A percentile compares a stretch with the other conserved stretches of the same genome.
phyloP scores from a whole-genome alignment of 2,329 filamentous ascomycete species.

The Xylaria sp. region DNA sequence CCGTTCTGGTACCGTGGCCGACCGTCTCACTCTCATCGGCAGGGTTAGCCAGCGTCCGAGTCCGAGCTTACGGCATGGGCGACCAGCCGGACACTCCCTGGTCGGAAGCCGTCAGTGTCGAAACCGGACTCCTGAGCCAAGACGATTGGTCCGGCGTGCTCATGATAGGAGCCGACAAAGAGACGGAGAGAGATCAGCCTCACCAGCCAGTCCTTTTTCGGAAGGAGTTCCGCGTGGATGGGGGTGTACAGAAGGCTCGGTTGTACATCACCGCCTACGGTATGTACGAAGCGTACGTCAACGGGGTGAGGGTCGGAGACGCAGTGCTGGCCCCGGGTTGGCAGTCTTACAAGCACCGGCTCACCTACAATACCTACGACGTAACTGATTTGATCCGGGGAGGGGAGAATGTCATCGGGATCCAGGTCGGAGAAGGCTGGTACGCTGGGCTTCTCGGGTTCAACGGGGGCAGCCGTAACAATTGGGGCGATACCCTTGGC shows the following conservation, averaged over 20 bases:
- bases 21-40: conserved; percentile 36
- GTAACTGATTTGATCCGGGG: conserved; percentile 45
- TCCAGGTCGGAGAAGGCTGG: conserved; percentile 57
- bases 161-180: conserved; percentile 37
- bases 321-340: conserved; percentile 53
- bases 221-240: conserved; percentile 36
- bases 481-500: conserved; percentile 38
- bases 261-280: conserved; percentile 52
- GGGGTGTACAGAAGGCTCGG: conserved; percentile 39
- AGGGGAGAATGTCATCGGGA: conserved; percentile 45
- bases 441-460: conserved; percentile 46
- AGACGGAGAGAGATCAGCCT: conserved; percentile 30
- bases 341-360: conserved; percentile 52
- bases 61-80: conserved; percentile 38
- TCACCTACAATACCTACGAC: conserved; percentile 58
- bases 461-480: conserved; percentile 31
- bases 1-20: conserved; percentile 50
- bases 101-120: conserved; percentile 38
- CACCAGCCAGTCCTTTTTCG: conserved; percentile 40
- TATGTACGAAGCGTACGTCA: conserved; percentile 51
- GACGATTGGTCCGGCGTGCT: conserved; percentile 37
- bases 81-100: conserved; percentile 32
- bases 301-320: conserved; percentile 46
- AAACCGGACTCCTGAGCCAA: conserved; percentile 38
- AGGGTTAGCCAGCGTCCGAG: conserved; percentile 39